Percentiles rank a stretch among this genome's conserved stretches.
Evolutionary conservation across 2,329 filamentous ascomycete genomes (phyloP).

Genomic region (Coniochaeta hoffmannii): DNA sequence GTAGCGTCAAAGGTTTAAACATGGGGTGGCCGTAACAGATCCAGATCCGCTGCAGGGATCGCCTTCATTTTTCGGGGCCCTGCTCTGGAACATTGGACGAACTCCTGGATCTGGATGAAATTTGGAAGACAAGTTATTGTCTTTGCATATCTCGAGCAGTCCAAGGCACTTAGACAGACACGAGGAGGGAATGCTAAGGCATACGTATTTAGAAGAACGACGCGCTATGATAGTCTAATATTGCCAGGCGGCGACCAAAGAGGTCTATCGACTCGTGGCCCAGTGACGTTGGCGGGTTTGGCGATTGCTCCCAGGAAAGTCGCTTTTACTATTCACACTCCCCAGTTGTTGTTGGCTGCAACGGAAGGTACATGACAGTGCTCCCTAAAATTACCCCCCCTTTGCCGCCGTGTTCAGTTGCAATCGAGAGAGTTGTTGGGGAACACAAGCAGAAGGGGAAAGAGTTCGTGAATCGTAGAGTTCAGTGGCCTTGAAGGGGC

Average conservation of each 20-base stretch:
- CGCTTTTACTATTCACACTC: no score
- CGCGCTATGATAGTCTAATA: no score
- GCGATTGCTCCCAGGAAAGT: no score
- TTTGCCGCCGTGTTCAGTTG: not conserved
- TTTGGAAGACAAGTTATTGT: not conserved
- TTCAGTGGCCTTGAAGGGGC: not conserved
- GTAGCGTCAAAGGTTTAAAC: not conserved
- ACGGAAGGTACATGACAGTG: not conserved
- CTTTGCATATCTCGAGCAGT: no score
- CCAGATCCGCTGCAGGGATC: not conserved
- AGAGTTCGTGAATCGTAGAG: not conserved
- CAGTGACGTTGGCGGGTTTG: no score
- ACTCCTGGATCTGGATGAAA: not conserved
- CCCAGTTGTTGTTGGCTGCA: no score
- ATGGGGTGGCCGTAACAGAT: not conserved
- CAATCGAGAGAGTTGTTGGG: not conserved
- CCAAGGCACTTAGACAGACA: no score
- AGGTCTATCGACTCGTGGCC: no score
- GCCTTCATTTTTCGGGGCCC: not conserved
- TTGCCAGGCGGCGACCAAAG: no score
- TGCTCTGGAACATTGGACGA: not conserved
- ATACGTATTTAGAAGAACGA: no score
- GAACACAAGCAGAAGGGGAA: not conserved
- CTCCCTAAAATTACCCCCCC: not conserved
- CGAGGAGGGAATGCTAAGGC: no score